Conservation (phyloP, 2,329 filamentous ascomycete genomes). For the Blumeriella jaapii region DNA sequence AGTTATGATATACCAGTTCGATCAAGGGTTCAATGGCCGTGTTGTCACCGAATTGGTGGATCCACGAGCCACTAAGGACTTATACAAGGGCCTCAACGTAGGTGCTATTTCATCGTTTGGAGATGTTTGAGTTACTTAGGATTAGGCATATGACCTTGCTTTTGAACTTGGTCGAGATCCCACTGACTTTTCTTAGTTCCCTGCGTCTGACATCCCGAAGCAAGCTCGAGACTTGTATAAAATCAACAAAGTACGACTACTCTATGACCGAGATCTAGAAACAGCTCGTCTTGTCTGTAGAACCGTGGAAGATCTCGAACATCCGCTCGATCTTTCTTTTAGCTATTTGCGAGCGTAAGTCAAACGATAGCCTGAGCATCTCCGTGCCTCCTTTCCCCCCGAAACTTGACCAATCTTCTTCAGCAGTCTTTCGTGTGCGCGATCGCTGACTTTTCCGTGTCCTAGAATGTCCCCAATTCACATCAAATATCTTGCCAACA, state of each 20-base stretch:
- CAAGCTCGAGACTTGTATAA: slow-evolving; percentile 85
- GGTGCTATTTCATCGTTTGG: no score
- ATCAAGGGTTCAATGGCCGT: slow-evolving; percentile 68
- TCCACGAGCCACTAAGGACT: slow-evolving; percentile 63
- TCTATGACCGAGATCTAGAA: slow-evolving; percentile 74
- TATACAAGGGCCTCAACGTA: slow-evolving; percentile 89
- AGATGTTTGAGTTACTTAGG: no score
- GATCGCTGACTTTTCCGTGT: no score
- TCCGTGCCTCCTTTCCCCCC: no score
- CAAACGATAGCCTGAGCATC: no score
- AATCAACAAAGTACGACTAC: slow-evolving; percentile 75
- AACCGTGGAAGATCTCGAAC: slow-evolving; percentile 58
- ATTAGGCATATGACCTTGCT: no score
- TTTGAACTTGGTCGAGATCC: neutral
- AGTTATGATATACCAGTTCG: slow-evolving; percentile 90
- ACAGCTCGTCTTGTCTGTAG: slow-evolving; percentile 76
- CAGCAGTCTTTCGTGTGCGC: no score
- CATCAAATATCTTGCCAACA: slow-evolving; percentile 75
- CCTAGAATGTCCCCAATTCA: slow-evolving; percentile 92
- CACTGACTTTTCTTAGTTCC: neutral
- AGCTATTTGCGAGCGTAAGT: slow-evolving; percentile 74
- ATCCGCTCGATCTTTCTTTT: slow-evolving; percentile 56
- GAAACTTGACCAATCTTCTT: no score
- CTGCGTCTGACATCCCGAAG: slow-evolving; percentile 72
- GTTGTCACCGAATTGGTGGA: slow-evolving; percentile 84